phyloP scores from a whole-genome alignment of 139 green algal species.

The Diplosphaera chodatii region DNA sequence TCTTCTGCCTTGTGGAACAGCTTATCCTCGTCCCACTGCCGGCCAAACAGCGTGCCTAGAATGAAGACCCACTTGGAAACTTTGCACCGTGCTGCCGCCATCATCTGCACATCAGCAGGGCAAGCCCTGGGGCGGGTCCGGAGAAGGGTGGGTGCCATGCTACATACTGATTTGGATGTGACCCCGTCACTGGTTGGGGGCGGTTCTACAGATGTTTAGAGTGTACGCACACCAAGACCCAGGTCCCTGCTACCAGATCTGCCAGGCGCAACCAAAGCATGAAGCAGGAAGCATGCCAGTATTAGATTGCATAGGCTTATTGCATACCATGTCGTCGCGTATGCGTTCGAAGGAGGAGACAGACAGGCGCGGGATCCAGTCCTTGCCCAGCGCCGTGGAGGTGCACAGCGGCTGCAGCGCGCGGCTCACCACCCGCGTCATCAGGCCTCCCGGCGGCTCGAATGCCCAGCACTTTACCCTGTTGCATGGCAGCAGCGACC shows the following conservation, averaged over 20 bases:
- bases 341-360: conserved; percentile 35
- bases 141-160: no score
- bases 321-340: conserved; percentile 46
- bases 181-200: no score
- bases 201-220: no score
- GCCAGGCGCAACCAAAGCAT: no score
- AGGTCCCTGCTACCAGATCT: no score
- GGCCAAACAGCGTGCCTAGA: conserved; percentile 14
- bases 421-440: neutral
- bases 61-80: conserved; percentile 40
- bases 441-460: conserved; percentile 38
- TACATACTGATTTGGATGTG: no score
- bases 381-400: conserved; percentile 38
- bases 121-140: no score
- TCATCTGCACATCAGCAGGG: no score
- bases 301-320: no score
- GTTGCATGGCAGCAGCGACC: no score
- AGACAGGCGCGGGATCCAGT: conserved; percentile 58
- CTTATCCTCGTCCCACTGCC: conserved; percentile 29
- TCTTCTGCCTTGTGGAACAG: conserved; percentile 29
- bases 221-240: no score
- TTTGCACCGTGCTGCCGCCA: conserved; percentile 28
- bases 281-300: no score
- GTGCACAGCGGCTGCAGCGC: conserved; percentile 19
- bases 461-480: conserved; percentile 51